phyloP scores from a whole-genome alignment of 257 asterid genomes.

The Solanum bulbocastanum region DNA sequence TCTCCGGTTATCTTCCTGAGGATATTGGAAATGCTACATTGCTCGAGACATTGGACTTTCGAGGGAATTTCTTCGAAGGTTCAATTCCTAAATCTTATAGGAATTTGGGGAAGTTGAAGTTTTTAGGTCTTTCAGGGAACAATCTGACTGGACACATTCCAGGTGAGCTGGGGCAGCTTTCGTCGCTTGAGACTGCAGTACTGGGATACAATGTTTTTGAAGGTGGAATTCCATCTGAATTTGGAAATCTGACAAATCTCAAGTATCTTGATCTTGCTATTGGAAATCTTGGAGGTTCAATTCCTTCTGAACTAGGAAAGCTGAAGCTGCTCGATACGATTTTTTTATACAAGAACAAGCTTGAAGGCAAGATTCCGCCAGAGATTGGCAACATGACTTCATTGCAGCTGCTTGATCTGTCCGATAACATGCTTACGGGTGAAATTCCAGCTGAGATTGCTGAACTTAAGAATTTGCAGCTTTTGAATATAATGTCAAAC shows the following conservation, averaged over 20 bases:
- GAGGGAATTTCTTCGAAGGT: slow-evolving; percentile 71
- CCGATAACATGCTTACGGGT: slow-evolving; percentile 54
- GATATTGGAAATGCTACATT: slow-evolving; percentile 39
- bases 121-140: slow-evolving; percentile 74
- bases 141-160: slow-evolving; percentile 49
- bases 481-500: slow-evolving; percentile 56
- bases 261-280: slow-evolving; percentile 53
- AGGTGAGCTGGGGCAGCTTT: slow-evolving; percentile 44
- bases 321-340: slow-evolving; percentile 31
- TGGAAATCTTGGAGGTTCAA: slow-evolving; percentile 44
- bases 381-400: slow-evolving; percentile 41
- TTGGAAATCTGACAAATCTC: slow-evolving; percentile 56
- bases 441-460: slow-evolving; percentile 38
- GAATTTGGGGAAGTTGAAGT: slow-evolving; percentile 40
- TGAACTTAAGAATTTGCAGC: slow-evolving; percentile 35
- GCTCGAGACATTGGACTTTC: slow-evolving; percentile 58
- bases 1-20: slow-evolving; percentile 54
- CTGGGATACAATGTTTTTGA: slow-evolving; percentile 52
- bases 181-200: slow-evolving; percentile 42
- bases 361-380: slow-evolving; percentile 42
- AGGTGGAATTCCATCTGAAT: slow-evolving; percentile 50
- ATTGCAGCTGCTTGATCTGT: slow-evolving; percentile 39
- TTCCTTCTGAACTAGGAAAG: slow-evolving; percentile 50
- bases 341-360: slow-evolving; percentile 46
- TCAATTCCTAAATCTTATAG: slow-evolving; percentile 43